Evolutionary conservation across 2,329 filamentous ascomycete species (phyloP), one percentile per base, ranked within the genome.

Genomic region (Pseudocercospora musae): DNA sequence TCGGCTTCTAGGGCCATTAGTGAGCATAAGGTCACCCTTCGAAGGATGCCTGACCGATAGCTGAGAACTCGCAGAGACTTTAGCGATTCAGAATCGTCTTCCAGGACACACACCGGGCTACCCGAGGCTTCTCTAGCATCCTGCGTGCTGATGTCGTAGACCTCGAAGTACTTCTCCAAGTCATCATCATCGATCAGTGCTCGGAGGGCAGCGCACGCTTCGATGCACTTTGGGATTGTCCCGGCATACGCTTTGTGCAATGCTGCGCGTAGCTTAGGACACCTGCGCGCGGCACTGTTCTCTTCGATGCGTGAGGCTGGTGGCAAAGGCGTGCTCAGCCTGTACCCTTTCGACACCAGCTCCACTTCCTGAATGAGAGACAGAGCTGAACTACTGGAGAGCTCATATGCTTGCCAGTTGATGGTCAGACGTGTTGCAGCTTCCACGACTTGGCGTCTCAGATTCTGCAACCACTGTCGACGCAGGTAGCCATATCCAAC

Each of bases 301-400:
- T 96, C 92, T 74, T 99, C 95, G 31, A 99, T 82, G 50, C 94
- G 87, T 68, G 90, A 96, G 63, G 97, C 89, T n/a, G 95, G 95
- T 6, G 95, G 94, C 37, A 98, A 79, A 23, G 93, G 94, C 15
- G 87, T 89, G 81, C 91, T 96, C 87, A 96, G 82, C 78, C 91
- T 85, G 76, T 96, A 97, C 21, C 93, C 93, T 69, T 93, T 87
- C 29, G 93, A 96, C 25, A 97, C 92, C 31, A 97, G 83, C 78
- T 97, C 93, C n/a, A 97, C 92, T 77, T 97, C 93, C 75, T 96
- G 93, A 65, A 97, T 89, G 63, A 96, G 84, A 40, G 89, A 87
- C 59, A 96, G 81, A 2, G 91, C 89, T 31, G 91, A 89, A 42
- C 88, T 87, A 44, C 86, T 87, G 21, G 89, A 88, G 44, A 88